Conservation (phyloP, 108 stramenopile genomes). For the Cyclotella sp. region DNA sequence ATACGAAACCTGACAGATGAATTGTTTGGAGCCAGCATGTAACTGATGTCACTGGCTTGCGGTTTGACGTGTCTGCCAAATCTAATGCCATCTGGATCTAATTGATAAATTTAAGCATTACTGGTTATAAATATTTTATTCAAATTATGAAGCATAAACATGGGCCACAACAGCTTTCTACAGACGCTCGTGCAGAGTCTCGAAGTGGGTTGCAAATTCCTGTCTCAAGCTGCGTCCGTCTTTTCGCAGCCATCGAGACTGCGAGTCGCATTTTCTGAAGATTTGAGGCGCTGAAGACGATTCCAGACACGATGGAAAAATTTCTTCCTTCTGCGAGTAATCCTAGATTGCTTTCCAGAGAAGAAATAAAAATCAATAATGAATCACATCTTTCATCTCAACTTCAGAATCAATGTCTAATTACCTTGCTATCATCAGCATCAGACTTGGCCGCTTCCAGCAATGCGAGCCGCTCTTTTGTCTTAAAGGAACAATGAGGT, state of each 20-base stretch:
- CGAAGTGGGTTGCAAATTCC: no score
- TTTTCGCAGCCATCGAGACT: not conserved
- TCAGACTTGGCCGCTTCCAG: slow-evolving; percentile 76
- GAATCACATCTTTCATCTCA: not conserved
- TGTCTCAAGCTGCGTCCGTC: not conserved
- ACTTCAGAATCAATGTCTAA: slow-evolving; percentile 41
- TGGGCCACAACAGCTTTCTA: no score
- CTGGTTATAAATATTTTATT: no score
- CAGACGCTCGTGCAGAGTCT: no score
- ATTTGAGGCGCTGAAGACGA: slow-evolving; percentile 55
- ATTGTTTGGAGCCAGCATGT: no score
- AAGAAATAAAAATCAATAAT: not conserved
- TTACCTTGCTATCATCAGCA: slow-evolving; percentile 65
- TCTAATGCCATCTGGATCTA: no score
- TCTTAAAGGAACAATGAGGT: slow-evolving; percentile 33
- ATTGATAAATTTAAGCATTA: no score
- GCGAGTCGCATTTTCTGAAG: not conserved
- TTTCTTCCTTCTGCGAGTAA: not conserved
- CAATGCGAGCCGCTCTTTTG: slow-evolving; percentile 66
- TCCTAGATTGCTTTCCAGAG: not conserved
- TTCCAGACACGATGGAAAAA: slow-evolving; percentile 86
- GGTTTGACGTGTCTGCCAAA: no score
- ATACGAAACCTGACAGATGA: no score
- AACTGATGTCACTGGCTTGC: no score
- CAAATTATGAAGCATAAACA: no score